Conservation (phyloP, 805 yeast genomes). For the Yamadazyma philogaea region DNA sequence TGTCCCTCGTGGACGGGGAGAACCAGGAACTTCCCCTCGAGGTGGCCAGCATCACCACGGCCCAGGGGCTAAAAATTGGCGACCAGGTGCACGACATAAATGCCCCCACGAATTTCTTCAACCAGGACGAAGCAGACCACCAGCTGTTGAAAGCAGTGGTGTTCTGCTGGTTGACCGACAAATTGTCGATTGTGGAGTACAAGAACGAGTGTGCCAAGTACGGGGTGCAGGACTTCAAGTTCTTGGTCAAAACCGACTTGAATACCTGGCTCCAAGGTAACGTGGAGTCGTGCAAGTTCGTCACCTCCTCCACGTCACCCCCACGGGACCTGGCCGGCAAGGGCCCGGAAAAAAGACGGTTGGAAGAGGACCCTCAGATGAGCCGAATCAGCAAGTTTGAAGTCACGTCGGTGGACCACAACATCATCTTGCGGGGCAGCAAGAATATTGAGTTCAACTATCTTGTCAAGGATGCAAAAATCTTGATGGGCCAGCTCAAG, state of each 20-base stretch:
- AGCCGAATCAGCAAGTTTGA: slow-evolving; percentile 46
- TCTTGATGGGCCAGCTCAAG: slow-evolving; percentile 52
- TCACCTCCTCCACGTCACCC: slow-evolving; percentile 13
- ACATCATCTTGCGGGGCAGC: slow-evolving; percentile 60
- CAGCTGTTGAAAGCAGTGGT: slow-evolving; percentile 55
- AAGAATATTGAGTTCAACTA: slow-evolving; percentile 67
- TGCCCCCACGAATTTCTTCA: slow-evolving; percentile 51
- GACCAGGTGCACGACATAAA: slow-evolving; percentile 33
- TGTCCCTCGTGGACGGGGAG: slow-evolving; percentile 3
- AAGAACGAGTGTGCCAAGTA: slow-evolving; percentile 65
- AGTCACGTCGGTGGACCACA: slow-evolving; percentile 53
- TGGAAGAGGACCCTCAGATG: slow-evolving; percentile 47
- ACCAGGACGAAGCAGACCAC: slow-evolving; percentile 34
- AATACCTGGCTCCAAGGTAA: slow-evolving; percentile 78
- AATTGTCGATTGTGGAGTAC: slow-evolving; percentile 77
- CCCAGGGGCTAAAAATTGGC: slow-evolving; percentile 34
- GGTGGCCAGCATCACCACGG: slow-evolving; percentile 26
- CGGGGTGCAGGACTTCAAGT: slow-evolving; percentile 68
- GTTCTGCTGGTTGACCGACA: slow-evolving; percentile 76
- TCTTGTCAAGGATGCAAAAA: slow-evolving; percentile 63
- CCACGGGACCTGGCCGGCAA: slow-evolving; percentile 7
- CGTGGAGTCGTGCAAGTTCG: slow-evolving; percentile 53
- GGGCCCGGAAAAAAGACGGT: slow-evolving; percentile 1
- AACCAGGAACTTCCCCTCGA: slow-evolving; percentile 1
- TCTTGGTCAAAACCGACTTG: slow-evolving; percentile 81